These are phyloP conservation scores for Boletus pseudopeckii DNA, from an alignment of 768 basidiomycete genomes.

Conservation along the genomic window DNA sequence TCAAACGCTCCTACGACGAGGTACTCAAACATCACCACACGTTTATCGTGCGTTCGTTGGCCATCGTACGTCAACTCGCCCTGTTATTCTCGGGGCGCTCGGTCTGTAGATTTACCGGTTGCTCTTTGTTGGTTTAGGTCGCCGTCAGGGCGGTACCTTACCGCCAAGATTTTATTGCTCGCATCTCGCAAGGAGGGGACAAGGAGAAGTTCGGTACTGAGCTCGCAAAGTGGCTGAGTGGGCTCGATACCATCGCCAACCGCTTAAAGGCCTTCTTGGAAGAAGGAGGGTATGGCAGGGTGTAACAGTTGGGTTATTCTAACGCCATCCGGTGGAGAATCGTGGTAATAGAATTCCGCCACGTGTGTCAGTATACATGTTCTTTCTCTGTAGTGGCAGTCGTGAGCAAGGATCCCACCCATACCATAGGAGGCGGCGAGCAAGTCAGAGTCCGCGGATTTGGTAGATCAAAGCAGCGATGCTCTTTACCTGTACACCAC, in stretches of 20 bases:
- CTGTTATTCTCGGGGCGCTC: not conserved
- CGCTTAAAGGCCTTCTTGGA: constrained; percentile 54
- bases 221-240: constrained; percentile 59
- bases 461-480: constrained; percentile 2
- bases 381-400: not conserved
- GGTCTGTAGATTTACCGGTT: not conserved
- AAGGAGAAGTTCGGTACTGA: constrained; percentile 55
- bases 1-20: constrained; percentile 66
- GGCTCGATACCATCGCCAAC: constrained; percentile 52
- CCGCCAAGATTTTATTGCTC: constrained; percentile 59
- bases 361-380: not conserved
- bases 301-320: constrained; percentile 31
- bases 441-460: constrained; percentile 20
- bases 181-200: constrained; percentile 62
- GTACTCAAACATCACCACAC: constrained; percentile 65
- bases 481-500: constrained; percentile 1
- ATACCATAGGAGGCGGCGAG: constrained; percentile 9
- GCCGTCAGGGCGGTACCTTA: constrained; percentile 62
- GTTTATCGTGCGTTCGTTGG: constrained; percentile 58
- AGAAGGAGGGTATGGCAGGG: constrained; percentile 54
- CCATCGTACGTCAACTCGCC: constrained; percentile 24
- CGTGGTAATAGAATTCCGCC: constrained; percentile 18
- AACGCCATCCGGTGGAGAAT: constrained; percentile 20
- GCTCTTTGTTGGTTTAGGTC: constrained; percentile 34
- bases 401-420: not conserved